A percentile compares a stretch with the other conserved stretches of the same genome.
Evolutionary conservation across 2,329 filamentous ascomycete species (phyloP).

Genomic region (Colletotrichum gigasporum): DNA sequence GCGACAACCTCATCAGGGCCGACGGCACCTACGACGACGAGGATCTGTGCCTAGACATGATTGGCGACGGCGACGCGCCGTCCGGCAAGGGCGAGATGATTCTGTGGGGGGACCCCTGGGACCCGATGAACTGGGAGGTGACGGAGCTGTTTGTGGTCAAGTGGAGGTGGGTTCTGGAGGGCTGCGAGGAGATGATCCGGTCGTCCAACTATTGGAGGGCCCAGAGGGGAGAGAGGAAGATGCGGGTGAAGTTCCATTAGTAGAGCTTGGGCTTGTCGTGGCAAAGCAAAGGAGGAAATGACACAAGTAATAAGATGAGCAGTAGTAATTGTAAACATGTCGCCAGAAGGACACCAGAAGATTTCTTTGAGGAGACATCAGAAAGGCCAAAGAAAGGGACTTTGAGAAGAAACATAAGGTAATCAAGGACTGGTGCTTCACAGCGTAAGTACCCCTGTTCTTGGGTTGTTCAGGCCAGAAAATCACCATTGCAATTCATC

Average conservation of each 20-base stretch:
- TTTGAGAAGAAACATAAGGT: too few species aligned
- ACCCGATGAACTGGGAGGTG: conserved; percentile 56
- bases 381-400: too few species aligned
- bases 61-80: conserved; percentile 3
- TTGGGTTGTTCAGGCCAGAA: too few species aligned
- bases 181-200: conserved; percentile 47
- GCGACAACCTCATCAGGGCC: conserved; percentile 42
- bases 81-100: conserved; percentile 45
- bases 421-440: too few species aligned
- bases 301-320: too few species aligned
- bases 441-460: too few species aligned
- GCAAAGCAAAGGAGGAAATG: too few species aligned
- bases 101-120: conserved; percentile 59
- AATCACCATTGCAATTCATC: too few species aligned
- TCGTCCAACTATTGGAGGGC: conserved; percentile 47
- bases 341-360: too few species aligned
- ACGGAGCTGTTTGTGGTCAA: conserved; percentile 54
- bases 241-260: background rate
- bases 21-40: conserved; percentile 33
- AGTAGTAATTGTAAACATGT: too few species aligned
- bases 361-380: too few species aligned
- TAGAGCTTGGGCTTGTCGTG: too few species aligned
- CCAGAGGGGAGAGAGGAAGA: conserved; percentile 5
- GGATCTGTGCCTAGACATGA: conserved; percentile 21
- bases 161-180: conserved; percentile 51